Base-by-base conservation (phyloP, 306 rosid species). In the Castanospermum australe region DNA sequence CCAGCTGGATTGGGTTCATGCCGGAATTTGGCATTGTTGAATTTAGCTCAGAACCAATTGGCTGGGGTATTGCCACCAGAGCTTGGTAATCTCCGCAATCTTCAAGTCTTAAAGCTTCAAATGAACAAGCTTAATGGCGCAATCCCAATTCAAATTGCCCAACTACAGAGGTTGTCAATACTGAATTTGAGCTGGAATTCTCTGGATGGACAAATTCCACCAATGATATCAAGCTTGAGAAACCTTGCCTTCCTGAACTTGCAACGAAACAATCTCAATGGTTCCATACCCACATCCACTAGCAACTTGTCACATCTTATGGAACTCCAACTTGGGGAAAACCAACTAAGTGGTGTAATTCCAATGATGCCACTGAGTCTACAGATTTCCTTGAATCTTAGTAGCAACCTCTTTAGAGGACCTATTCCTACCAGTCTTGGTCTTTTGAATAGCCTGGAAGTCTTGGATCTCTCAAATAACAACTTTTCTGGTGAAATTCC, bases 381-480 rank as follows among this genome's bases (percentile, higher is more conserved):
- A 55, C 96, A 90, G 87, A 82, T 86, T 78, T 70, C 87, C 20
- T 67, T 95, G 89, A 91, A 95, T 83, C 96, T 95, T 75, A 93
- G 99, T 75, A 82, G 75, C 83, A 95, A 93, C 81, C 84, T 0
- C 60, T 90, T 95, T 39, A 38, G 8, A 11, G 98, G 94, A 41
- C n/a, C 18, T 12, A 92, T 95, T 76, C 94, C 93, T 0, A 0
- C 0, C 1, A 62, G 30, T 63, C 87, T 95, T 6, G 4, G n/a
- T 18, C 5, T 0, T 0, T 88, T 94, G 54, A 0, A 0, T 30
- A 66, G 0, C 59, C 82, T 92, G 3, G 96, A 88, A 89, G 69
- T 95, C 25, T 73, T 90, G 92, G 99, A 95, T 77, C 96, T 95
- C 67, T 93, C 99, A 30, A 71, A 91, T 76, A 95, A 95, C 90